Evolutionary conservation across 768 basidiomycete species (phyloP).

Genomic region (Hortiboletus flavorubellus): DNA sequence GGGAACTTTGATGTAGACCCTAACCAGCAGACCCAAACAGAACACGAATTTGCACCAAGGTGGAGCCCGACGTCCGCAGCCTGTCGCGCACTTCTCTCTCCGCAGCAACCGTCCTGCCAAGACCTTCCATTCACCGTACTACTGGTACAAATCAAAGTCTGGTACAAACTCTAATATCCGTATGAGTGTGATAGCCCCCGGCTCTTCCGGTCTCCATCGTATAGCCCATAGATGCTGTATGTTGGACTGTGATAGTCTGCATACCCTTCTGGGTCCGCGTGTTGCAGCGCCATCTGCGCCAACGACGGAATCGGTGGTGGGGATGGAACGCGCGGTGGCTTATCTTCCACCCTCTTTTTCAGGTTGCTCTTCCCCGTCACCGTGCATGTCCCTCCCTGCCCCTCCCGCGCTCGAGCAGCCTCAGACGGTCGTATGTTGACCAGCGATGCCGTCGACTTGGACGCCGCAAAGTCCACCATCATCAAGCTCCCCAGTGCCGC

Average conservation of each 20-base stretch:
- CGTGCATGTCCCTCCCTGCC: slow-evolving; percentile 4
- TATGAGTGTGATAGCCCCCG: slow-evolving; percentile 26
- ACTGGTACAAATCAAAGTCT: slow-evolving; percentile 13
- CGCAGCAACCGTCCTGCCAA: slow-evolving; percentile 20
- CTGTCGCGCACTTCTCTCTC: slow-evolving; percentile 2
- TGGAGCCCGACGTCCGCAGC: slow-evolving; percentile 8
- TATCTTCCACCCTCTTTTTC: slow-evolving; percentile 46
- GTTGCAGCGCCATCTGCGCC: slow-evolving; percentile 69
- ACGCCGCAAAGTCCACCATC: slow-evolving; percentile 53
- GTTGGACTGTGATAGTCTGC: slow-evolving; percentile 74
- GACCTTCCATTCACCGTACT: neutral
- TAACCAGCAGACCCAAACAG: neutral
- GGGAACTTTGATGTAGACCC: neutral
- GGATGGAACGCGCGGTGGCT: slow-evolving; percentile 76
- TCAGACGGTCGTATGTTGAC: slow-evolving; percentile 30
- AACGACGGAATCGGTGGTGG: slow-evolving; percentile 72
- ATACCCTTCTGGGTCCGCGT: slow-evolving; percentile 58
- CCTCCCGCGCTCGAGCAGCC: slow-evolving; percentile 28
- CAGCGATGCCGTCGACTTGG: slow-evolving; percentile 33
- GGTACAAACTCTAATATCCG: slow-evolving; percentile 20
- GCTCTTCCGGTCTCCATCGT: slow-evolving; percentile 61
- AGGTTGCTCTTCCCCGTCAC: slow-evolving; percentile 22
- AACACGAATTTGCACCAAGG: neutral
- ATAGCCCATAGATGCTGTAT: slow-evolving; percentile 77
- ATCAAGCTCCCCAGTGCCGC: slow-evolving; percentile 56